phyloP scores from a whole-genome alignment of 1,284 basidiomycete species.

The Xanthoconium separans region DNA sequence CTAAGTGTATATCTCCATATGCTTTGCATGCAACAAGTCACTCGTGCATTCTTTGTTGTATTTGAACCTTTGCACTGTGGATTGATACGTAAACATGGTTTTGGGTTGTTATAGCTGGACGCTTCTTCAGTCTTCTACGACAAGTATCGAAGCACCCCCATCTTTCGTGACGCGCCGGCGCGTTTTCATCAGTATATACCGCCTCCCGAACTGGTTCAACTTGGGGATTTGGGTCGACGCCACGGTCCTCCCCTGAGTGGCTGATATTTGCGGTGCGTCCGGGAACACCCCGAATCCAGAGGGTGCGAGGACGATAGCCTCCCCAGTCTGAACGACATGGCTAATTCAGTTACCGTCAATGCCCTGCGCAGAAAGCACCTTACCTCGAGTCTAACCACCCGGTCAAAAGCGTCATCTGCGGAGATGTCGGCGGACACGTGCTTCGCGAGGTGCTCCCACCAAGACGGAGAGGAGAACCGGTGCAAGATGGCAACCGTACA shows the following conservation, averaged over 20 bases:
- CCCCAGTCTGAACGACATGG: slow-evolving; percentile 49
- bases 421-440: slow-evolving; percentile 66
- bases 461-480: slow-evolving; percentile 70
- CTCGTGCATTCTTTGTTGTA: too few species aligned
- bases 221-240: slow-evolving; percentile 23
- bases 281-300: slow-evolving; percentile 51
- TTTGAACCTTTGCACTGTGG: neutral
- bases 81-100: neutral
- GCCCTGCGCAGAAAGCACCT: slow-evolving; percentile 3
- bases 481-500: slow-evolving; percentile 65
- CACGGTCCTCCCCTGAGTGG: slow-evolving; percentile 9
- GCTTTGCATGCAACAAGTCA: neutral
- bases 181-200: slow-evolving; percentile 58
- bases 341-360: neutral
- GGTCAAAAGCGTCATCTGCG: slow-evolving; percentile 58
- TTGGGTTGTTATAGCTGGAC: neutral
- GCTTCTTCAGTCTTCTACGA: slow-evolving; percentile 31
- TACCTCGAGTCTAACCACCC: slow-evolving; percentile 64
- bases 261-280: slow-evolving; percentile 16
- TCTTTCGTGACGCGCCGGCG: slow-evolving; percentile 58
- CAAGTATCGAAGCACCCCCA: slow-evolving; percentile 62
- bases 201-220: slow-evolving; percentile 47
- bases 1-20: slow-evolving; percentile 3
- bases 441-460: slow-evolving; percentile 67
- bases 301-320: slow-evolving; percentile 64